Evolutionary conservation across 2,329 filamentous ascomycete species (phyloP).

Genomic region (Juglanconis sp.): DNA sequence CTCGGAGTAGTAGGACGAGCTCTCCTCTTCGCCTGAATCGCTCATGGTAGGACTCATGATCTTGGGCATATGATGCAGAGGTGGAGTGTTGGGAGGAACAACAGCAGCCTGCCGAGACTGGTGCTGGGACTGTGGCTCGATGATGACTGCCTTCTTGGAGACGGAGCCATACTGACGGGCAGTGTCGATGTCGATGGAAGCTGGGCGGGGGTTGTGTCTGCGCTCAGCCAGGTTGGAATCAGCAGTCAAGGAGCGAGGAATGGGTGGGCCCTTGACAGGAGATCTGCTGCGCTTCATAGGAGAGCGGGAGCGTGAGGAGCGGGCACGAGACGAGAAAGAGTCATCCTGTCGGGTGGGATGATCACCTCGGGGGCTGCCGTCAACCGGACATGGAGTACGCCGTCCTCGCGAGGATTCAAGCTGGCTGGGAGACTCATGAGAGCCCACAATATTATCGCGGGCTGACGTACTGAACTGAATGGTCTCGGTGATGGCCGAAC

Average conservation of each 20-base stretch:
- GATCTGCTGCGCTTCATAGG: slow-evolving; percentile 21
- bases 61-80: slow-evolving; percentile 13
- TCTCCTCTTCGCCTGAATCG: slow-evolving; percentile 18
- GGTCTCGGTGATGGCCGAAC: slow-evolving; percentile 2
- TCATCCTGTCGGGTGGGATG: neutral
- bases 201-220: slow-evolving; percentile 3
- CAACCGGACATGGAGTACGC: neutral
- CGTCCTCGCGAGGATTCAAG: slow-evolving; percentile 3
- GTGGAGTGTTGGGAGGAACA: slow-evolving; percentile 1
- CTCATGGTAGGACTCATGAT: neutral
- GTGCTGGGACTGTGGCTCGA: neutral
- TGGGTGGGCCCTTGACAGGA: slow-evolving; percentile 8
- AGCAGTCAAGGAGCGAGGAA: neutral
- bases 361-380: neutral
- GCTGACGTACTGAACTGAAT: slow-evolving; percentile 6
- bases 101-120: slow-evolving; percentile 3
- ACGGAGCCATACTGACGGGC: slow-evolving; percentile 9
- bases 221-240: neutral
- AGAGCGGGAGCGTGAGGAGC: slow-evolving; percentile 21
- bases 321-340: slow-evolving; percentile 3
- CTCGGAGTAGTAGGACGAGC: slow-evolving; percentile 32
- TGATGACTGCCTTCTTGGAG: slow-evolving; percentile 9
- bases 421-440: neutral
- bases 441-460: neutral
- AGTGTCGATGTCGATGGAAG: slow-evolving; percentile 4